A percentile compares a stretch with the other conserved stretches of the same genome.
These are phyloP conservation scores for Starmerella floris DNA, from an alignment of 805 yeast genomes.

Conservation along the genomic window DNA sequence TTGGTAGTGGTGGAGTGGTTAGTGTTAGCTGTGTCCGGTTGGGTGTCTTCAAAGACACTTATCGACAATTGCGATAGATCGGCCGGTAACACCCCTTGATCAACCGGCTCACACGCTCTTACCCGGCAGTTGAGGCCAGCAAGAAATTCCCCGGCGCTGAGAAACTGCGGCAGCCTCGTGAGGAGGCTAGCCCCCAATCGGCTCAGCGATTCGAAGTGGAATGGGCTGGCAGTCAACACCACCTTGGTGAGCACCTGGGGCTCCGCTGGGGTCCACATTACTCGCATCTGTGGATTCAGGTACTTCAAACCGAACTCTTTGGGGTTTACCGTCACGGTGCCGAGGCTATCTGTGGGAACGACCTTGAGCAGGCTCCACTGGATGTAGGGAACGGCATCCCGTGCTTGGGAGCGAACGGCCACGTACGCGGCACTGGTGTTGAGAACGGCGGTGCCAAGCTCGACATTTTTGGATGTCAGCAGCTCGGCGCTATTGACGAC, in stretches of 20 bases:
- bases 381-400: slow-evolving; percentile 9
- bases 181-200: slow-evolving; percentile 28
- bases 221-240: slow-evolving; percentile 35
- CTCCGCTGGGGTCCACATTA: slow-evolving; percentile 8
- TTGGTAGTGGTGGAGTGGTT: background rate
- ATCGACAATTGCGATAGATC: background rate
- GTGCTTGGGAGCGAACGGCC: slow-evolving; percentile 11
- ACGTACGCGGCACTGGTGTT: slow-evolving; percentile 3
- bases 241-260: slow-evolving; percentile 27
- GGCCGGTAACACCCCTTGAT: slow-evolving; percentile 44
- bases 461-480: background rate
- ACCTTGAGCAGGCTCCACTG: slow-evolving; percentile 11
- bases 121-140: slow-evolving; percentile 39
- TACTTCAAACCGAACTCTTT: slow-evolving; percentile 4
- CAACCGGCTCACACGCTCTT: slow-evolving; percentile 55
- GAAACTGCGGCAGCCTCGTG: slow-evolving; percentile 28
- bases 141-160: slow-evolving; percentile 34
- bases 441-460: slow-evolving; percentile 2
- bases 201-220: slow-evolving; percentile 35
- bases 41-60: background rate
- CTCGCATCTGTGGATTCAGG: slow-evolving; percentile 2
- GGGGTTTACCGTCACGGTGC: slow-evolving; percentile 2
- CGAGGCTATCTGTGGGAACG: background rate
- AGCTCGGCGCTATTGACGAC: background rate
- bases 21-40: no score